These are phyloP conservation scores for Fomitopsis pinicola DNA, from an alignment of 1,284 basidiomycete genomes.

Conservation along the genomic window DNA sequence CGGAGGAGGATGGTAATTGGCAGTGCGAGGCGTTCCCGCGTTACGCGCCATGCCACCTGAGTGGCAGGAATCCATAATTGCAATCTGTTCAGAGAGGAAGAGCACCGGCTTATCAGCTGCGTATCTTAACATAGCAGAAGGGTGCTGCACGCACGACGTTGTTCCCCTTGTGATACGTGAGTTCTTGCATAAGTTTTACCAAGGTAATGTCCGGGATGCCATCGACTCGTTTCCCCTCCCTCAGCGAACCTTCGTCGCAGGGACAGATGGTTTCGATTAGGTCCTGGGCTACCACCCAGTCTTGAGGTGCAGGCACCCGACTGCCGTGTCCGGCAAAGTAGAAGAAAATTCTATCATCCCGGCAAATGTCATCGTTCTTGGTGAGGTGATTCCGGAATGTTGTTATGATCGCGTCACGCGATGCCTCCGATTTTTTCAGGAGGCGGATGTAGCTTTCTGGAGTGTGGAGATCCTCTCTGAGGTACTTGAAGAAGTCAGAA, in stretches of 20 bases:
- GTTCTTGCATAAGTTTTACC: neutral
- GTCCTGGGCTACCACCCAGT: too few relatives aligned
- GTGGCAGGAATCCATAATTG: neutral
- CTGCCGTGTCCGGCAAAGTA: neutral
- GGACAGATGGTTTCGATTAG: too few relatives aligned
- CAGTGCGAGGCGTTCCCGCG: too few relatives aligned
- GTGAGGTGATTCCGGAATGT: neutral
- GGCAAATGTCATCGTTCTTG: neutral
- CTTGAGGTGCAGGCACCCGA: neutral
- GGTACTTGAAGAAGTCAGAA: neutral
- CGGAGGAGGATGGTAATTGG: too few relatives aligned
- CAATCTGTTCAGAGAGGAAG: neutral
- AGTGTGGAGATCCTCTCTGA: too few relatives aligned
- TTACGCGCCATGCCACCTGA: neutral
- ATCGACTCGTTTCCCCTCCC: neutral
- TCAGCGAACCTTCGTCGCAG: too few relatives aligned
- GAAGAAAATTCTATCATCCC: neutral
- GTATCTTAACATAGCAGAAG: neutral
- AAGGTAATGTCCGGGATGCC: neutral
- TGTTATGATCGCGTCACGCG: neutral
- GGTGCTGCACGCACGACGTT: neutral
- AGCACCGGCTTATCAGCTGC: neutral
- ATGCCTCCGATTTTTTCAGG: neutral
- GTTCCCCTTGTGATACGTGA: neutral
- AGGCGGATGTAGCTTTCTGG: neutral